These are phyloP conservation scores for Nakazawaea ernobii DNA, from an alignment of 805 yeast genomes.

Conservation along the genomic window DNA sequence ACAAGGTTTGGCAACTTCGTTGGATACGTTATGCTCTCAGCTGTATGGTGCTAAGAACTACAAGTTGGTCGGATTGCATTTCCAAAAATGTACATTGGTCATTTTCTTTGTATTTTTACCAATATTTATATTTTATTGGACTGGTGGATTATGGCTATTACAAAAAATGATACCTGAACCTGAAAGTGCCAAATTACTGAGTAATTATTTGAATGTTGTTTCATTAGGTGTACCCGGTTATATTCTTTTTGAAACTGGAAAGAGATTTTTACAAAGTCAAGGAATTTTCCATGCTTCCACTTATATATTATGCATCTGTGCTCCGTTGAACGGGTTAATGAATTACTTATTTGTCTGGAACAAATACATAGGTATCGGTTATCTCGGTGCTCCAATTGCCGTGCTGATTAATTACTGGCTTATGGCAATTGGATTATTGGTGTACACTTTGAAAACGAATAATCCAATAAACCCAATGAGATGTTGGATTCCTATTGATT, in stretches of 20 bases:
- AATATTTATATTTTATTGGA: slow-evolving; percentile 33
- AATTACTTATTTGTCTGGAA: slow-evolving; percentile 42
- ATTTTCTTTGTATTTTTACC: slow-evolving; percentile 36
- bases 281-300: slow-evolving; percentile 55
- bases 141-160: slow-evolving; percentile 37
- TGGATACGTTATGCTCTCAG: slow-evolving; percentile 56
- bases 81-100: slow-evolving; percentile 45
- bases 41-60: slow-evolving; percentile 52
- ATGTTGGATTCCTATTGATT: slow-evolving; percentile 47
- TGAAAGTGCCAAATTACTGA: slow-evolving; percentile 40
- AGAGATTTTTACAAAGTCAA: slow-evolving; percentile 52
- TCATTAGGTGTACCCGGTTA: slow-evolving; percentile 54
- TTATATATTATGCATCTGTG: slow-evolving; percentile 44
- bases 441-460: slow-evolving; percentile 36
- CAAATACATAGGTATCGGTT: slow-evolving; percentile 40
- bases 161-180: slow-evolving; percentile 40
- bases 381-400: slow-evolving; percentile 55
- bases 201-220: slow-evolving; percentile 39
- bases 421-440: slow-evolving; percentile 41
- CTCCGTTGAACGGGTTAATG: slow-evolving; percentile 46
- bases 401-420: slow-evolving; percentile 52
- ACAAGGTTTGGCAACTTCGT: slow-evolving; percentile 52
- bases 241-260: slow-evolving; percentile 49
- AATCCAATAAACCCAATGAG: slow-evolving; percentile 36
- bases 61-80: slow-evolving; percentile 42